A percentile compares a stretch with the other conserved stretches of the same genome.
phyloP scores from a whole-genome alignment of 768 basidiomycete genomes.

The Boletus reticuloceps region DNA sequence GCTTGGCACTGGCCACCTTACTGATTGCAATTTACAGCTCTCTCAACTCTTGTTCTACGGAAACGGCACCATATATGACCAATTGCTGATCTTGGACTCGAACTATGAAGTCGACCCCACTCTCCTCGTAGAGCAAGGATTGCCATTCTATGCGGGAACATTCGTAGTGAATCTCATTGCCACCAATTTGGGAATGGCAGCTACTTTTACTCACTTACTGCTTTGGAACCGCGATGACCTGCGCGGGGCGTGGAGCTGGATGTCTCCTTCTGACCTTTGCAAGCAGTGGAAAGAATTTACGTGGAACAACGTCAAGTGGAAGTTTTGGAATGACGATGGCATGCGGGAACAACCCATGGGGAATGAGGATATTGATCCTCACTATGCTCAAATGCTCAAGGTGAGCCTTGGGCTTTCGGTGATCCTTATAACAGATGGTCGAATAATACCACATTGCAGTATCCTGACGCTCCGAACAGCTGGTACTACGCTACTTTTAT shows the following conservation, averaged over 20 bases:
- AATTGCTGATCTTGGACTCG: constrained; percentile 50
- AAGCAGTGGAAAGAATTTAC: neutral
- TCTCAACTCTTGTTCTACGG: constrained; percentile 26
- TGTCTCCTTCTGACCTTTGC: constrained; percentile 25
- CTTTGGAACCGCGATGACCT: no score
- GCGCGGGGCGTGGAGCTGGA: constrained; percentile 33
- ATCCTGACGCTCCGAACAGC: constrained; percentile 18
- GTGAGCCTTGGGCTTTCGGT: neutral
- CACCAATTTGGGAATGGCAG: no score
- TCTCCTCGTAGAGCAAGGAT: no score
- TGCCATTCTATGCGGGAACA: no score
- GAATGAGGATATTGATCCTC: neutral
- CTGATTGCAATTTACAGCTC: constrained; percentile 10
- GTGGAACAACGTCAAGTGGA: neutral
- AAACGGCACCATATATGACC: constrained; percentile 52
- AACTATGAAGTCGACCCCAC: constrained; percentile 20
- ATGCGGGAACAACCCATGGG: neutral
- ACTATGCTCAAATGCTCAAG: neutral
- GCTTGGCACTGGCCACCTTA: neutral
- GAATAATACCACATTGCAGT: neutral
- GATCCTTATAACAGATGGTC: neutral
- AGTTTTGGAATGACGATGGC: neutral
- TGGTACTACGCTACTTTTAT: constrained; percentile 32
- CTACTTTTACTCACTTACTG: no score
- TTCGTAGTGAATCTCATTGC: no score